Conservation (phyloP, 192 early-diverging fungal genomes). For the Backusella australiensis region DNA sequence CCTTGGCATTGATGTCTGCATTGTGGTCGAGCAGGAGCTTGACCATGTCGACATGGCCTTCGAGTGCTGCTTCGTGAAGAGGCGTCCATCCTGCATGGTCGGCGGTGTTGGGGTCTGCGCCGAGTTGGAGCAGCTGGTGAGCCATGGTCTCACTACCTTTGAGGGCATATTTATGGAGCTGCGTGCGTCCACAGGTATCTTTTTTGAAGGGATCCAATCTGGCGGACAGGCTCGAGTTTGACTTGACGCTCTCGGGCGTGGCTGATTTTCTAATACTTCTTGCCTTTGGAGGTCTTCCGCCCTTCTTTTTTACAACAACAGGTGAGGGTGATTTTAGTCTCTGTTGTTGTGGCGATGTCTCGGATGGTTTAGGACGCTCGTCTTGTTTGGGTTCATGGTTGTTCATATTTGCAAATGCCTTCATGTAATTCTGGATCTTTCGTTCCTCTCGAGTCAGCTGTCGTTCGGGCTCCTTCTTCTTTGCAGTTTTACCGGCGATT, state of each 20-base stretch:
- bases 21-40: constrained; percentile 47
- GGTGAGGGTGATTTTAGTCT: not conserved
- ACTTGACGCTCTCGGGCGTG: not conserved
- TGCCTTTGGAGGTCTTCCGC: not conserved
- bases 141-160: constrained; percentile 53
- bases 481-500: not conserved
- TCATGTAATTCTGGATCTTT: constrained; percentile 63
- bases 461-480: constrained; percentile 8
- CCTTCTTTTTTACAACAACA: not conserved
- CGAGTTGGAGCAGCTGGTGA: constrained; percentile 49
- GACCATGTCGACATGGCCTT: constrained; percentile 49
- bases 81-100: constrained; percentile 69
- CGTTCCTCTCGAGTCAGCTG: constrained; percentile 61
- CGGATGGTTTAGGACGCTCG: not conserved
- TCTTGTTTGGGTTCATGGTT: constrained; percentile 22
- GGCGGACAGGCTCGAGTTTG: not conserved
- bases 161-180: constrained; percentile 59
- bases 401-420: constrained; percentile 53
- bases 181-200: constrained; percentile 64
- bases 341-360: not conserved
- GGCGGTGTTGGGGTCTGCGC: constrained; percentile 55
- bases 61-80: constrained; percentile 63
- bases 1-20: constrained; percentile 56
- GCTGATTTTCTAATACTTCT: not conserved
- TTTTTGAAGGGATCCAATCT: constrained; percentile 43